These are phyloP conservation scores for Nicotiana paniculata DNA, from an alignment of 257 asterid genomes.

Conservation along the genomic window DNA sequence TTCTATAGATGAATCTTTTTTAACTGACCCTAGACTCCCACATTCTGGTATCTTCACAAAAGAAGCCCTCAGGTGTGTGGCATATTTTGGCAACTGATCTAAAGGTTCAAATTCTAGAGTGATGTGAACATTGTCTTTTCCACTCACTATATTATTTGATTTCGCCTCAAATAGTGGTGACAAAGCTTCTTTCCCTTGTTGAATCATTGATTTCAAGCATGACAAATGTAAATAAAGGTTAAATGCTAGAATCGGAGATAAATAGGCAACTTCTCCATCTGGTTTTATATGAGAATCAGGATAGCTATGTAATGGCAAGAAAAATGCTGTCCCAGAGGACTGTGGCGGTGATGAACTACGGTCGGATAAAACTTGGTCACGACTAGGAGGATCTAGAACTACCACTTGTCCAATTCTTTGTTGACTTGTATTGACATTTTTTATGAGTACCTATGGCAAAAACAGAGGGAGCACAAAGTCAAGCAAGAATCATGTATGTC, in stretches of 20 bases:
- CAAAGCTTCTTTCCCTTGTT: slow-evolving; percentile 52
- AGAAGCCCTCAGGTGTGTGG: slow-evolving; percentile 84
- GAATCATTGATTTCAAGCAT: slow-evolving; percentile 60
- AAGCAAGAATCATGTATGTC: neutral
- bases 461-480: neutral
- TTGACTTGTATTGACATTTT: slow-evolving; percentile 46
- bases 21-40: slow-evolving; percentile 63
- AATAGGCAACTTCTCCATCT: slow-evolving; percentile 63
- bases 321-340: slow-evolving; percentile 33
- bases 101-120: slow-evolving; percentile 53
- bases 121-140: slow-evolving; percentile 30
- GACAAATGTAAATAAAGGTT: slow-evolving; percentile 65
- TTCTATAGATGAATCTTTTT: slow-evolving; percentile 51
- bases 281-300: slow-evolving; percentile 30
- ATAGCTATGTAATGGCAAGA: slow-evolving; percentile 53
- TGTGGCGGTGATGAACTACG: slow-evolving; percentile 16
- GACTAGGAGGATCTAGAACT: slow-evolving; percentile 70
- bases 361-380: slow-evolving; percentile 15
- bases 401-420: slow-evolving; percentile 73
- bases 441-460: slow-evolving; percentile 47
- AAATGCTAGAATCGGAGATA: slow-evolving; percentile 77
- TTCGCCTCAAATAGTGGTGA: slow-evolving; percentile 50
- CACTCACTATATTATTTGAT: slow-evolving; percentile 27
- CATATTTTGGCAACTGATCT: slow-evolving; percentile 57
- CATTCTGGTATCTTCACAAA: slow-evolving; percentile 92